phyloP scores from a whole-genome alignment of 2,329 filamentous ascomycete genomes.

The Colletotrichum orbiculare region DNA sequence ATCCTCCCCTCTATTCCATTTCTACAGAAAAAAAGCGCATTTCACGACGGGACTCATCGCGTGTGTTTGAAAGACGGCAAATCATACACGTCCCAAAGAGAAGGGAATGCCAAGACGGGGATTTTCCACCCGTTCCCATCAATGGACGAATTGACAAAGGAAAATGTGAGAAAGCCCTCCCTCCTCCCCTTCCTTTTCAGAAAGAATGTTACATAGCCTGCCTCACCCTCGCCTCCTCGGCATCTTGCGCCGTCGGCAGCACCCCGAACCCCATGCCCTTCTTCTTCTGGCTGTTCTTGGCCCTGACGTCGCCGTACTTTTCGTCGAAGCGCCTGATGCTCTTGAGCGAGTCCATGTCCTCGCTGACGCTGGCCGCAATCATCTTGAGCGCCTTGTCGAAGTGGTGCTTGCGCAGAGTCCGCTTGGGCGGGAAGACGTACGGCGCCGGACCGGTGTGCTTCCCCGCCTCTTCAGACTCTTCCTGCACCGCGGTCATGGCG shows the following conservation, averaged over 20 bases:
- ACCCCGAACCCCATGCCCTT: slow-evolving; percentile 70
- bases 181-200: not conserved
- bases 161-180: not conserved
- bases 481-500: slow-evolving; percentile 81
- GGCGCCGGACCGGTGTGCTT: slow-evolving; percentile 52
- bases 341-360: slow-evolving; percentile 88
- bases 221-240: slow-evolving; percentile 59
- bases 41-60: slow-evolving; percentile 1
- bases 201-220: slow-evolving; percentile 23
- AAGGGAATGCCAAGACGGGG: not conserved
- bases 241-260: slow-evolving; percentile 50
- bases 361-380: slow-evolving; percentile 91
- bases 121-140: too few species aligned
- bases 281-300: slow-evolving; percentile 59
- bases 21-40: not conserved
- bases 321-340: slow-evolving; percentile 96
- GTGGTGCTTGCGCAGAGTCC: slow-evolving; percentile 74
- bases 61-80: not conserved
- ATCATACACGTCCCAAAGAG: slow-evolving; percentile 6
- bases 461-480: slow-evolving; percentile 67
- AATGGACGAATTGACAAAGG: not conserved
- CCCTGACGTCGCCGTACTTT: slow-evolving; percentile 85
- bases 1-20: not conserved
- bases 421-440: slow-evolving; percentile 74
- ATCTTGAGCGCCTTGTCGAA: slow-evolving; percentile 89